Conservation (phyloP, 75 land plant species). For the Sequoiadendron giganteum region DNA sequence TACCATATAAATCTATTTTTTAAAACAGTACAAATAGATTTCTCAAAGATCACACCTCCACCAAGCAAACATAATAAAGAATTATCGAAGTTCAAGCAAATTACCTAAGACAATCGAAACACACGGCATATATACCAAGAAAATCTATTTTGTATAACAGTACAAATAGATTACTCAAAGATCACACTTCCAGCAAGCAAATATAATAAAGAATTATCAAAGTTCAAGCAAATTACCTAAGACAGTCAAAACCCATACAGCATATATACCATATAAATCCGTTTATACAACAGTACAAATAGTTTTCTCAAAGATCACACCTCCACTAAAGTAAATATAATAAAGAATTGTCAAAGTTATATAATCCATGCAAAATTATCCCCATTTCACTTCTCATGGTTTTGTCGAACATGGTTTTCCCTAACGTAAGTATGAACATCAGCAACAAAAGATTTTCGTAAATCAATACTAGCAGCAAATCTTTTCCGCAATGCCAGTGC, state of each 20-base stretch:
- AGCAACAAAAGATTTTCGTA: background rate
- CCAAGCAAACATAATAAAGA: background rate
- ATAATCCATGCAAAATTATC: background rate
- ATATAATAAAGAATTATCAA: background rate
- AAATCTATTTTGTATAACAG: background rate
- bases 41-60: background rate
- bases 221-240: background rate
- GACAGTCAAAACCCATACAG: background rate
- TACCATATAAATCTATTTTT: background rate
- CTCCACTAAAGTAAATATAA: background rate
- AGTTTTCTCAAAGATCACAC: background rate
- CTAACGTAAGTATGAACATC: background rate
- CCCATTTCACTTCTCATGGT: background rate
- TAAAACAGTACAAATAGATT: background rate
- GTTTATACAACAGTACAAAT: background rate
- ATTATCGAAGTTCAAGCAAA: background rate
- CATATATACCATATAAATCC: background rate
- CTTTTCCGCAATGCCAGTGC: background rate
- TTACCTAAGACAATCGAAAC: background rate
- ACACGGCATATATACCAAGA: background rate
- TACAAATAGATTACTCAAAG: background rate
- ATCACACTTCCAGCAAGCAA: background rate
- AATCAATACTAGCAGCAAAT: conserved; percentile 4
- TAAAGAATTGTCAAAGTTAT: background rate
- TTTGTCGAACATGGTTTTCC: background rate